A percentile compares a stretch with the other conserved stretches of the same genome.
These are phyloP conservation scores for Cyclotella sp. DNA, from an alignment of 108 stramenopile species.

Conservation along the genomic window DNA sequence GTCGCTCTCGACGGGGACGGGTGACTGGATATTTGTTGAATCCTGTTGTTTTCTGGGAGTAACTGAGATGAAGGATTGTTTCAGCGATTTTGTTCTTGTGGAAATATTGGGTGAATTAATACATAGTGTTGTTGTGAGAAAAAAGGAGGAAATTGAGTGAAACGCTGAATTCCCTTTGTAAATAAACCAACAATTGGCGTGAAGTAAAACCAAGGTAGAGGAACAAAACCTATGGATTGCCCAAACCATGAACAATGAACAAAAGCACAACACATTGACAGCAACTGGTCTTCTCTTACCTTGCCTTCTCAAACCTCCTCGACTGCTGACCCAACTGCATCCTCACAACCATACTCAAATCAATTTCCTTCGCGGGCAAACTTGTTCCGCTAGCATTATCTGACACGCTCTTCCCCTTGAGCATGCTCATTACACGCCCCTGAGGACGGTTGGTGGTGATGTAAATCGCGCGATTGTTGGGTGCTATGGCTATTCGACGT, in stretches of 20 bases:
- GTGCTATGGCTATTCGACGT: constrained; percentile 68
- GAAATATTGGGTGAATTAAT: not conserved
- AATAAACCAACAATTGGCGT: not conserved
- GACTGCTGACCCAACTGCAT: constrained; percentile 72
- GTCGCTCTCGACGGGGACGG: not conserved
- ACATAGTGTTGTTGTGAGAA: not conserved
- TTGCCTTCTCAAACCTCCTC: constrained; percentile 60
- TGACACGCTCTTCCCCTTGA: constrained; percentile 26
- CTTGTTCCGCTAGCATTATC: not conserved
- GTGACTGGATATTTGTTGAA: constrained; percentile 15
- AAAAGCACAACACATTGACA: not conserved
- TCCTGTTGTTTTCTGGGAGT: not conserved
- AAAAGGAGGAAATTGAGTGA: not conserved
- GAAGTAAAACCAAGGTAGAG: not conserved
- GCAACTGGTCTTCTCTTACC: constrained; percentile 25
- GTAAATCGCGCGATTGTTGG: constrained; percentile 65
- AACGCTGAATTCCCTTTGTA: not conserved
- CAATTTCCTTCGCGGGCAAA: constrained; percentile 53
- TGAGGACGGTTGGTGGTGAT: constrained; percentile 68
- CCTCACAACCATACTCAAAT: constrained; percentile 67
- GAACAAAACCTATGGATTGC: too few species aligned
- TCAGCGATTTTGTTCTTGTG: constrained; percentile 12
- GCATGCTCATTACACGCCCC: constrained; percentile 42
- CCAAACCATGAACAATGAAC: not conserved
- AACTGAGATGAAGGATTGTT: constrained; percentile 10